Evolutionary conservation across 371 early-diverging fungal species (phyloP).

Genomic region (Mucor mucedo): DNA sequence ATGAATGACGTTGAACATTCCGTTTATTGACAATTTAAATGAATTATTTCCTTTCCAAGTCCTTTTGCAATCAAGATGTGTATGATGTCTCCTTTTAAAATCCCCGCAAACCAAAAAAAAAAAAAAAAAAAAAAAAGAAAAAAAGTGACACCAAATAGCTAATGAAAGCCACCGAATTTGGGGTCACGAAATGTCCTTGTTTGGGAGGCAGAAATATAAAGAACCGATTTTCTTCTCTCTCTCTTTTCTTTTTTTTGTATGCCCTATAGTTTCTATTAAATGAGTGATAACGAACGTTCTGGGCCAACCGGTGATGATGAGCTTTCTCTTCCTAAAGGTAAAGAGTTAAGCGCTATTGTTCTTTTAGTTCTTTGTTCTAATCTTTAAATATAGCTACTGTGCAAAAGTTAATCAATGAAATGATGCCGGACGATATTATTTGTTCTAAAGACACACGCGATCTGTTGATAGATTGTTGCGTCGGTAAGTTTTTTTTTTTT

Average conservation of each 20-base stretch:
- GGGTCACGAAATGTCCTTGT: slow-evolving; percentile 5
- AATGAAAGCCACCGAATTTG: slow-evolving; percentile 8
- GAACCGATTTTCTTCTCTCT: neutral
- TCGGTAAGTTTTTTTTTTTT: slow-evolving; percentile 62
- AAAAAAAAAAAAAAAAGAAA: slow-evolving; percentile 1
- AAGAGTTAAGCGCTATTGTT: too few relatives aligned
- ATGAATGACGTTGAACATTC: too few relatives aligned
- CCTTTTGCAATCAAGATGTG: neutral
- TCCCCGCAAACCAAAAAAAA: neutral
- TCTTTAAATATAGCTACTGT: slow-evolving; percentile 81
- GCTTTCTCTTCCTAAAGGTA: slow-evolving; percentile 87
- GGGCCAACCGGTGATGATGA: slow-evolving; percentile 76
- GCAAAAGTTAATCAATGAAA: slow-evolving; percentile 95
- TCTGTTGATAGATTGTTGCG: slow-evolving; percentile 92
- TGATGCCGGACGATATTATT: slow-evolving; percentile 86
- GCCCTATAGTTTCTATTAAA: slow-evolving; percentile 25
- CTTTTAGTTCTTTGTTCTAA: neutral
- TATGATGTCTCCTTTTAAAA: neutral
- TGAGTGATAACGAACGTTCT: slow-evolving; percentile 81
- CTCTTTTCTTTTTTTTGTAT: neutral
- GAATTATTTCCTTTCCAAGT: too few relatives aligned
- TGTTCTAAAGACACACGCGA: slow-evolving; percentile 97
- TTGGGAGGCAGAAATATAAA: neutral
- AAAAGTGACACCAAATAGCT: slow-evolving; percentile 3
- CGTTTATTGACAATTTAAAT: too few relatives aligned